These are phyloP conservation scores for Pilaira anomala DNA, from an alignment of 192 early-diverging fungal genomes.

Conservation along the genomic window DNA sequence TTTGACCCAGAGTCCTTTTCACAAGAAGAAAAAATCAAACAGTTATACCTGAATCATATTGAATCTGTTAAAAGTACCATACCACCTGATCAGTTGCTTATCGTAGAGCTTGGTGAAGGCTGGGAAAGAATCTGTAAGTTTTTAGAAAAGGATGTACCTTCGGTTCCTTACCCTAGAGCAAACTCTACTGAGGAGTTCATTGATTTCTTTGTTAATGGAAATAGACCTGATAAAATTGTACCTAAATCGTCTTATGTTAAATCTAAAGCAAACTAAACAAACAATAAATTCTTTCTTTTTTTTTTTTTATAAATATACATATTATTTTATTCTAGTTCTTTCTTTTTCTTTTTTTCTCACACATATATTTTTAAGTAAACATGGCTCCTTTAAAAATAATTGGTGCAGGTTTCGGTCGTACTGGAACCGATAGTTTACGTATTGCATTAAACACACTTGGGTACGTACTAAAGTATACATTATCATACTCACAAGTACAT, in stretches of 20 bases:
- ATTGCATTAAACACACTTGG: constrained; percentile 21
- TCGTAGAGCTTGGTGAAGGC: constrained; percentile 14
- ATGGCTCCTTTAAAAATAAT: constrained; percentile 27
- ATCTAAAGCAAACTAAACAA: too few relatives aligned
- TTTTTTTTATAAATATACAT: background rate
- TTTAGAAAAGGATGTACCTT: constrained; percentile 2
- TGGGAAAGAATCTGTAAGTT: constrained; percentile 16
- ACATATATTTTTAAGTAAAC: background rate
- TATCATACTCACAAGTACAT: too few relatives aligned
- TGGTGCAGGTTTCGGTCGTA: constrained; percentile 24
- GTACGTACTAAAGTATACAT: too few relatives aligned
- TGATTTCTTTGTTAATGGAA: background rate
- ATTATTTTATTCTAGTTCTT: background rate
- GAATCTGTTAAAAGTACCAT: constrained; percentile 9
- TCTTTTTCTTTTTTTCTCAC: background rate
- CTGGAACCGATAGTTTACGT: constrained; percentile 23
- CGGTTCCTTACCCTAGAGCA: constrained; percentile 6
- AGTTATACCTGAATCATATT: constrained; percentile 1
- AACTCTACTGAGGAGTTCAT: background rate
- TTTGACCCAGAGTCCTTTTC: background rate
- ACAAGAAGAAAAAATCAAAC: constrained; percentile 13
- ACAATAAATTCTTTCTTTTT: too few relatives aligned
- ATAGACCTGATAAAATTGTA: too few relatives aligned
- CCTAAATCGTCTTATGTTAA: too few relatives aligned
- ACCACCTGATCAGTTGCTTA: background rate